Evolutionary conservation across 2,329 filamentous ascomycete genomes (phyloP).

Genomic region (Boeremia lycopersici): DNA sequence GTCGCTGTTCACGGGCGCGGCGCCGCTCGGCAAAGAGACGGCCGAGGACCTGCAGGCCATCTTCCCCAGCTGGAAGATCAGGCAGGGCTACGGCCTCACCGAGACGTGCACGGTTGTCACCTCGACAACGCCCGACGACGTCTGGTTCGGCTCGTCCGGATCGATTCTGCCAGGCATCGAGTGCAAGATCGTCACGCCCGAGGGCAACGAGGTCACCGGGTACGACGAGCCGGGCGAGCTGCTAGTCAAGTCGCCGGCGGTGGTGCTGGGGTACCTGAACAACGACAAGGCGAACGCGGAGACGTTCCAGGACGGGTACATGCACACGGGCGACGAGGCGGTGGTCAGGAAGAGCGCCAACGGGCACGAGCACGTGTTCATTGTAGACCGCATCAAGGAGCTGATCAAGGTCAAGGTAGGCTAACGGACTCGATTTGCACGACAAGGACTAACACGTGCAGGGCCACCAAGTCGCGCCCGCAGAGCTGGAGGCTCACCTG

Average conservation of each 20-base stretch:
- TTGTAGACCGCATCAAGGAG: conserved; percentile 82
- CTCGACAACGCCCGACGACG: conserved; percentile 65
- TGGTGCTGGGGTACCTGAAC: conserved; percentile 83
- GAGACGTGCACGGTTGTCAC: conserved; percentile 76
- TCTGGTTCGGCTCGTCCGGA: conserved; percentile 74
- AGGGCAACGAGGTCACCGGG: conserved; percentile 72
- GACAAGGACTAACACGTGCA: conserved; percentile 42
- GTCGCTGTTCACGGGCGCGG: conserved; percentile 74
- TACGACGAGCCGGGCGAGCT: conserved; percentile 82
- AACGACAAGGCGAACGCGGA: conserved; percentile 83
- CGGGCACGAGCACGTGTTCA: conserved; percentile 80
- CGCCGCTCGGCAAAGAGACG: conserved; percentile 76
- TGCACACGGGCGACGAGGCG: conserved; percentile 75
- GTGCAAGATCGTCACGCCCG: conserved; percentile 69
- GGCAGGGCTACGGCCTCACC: conserved; percentile 80
- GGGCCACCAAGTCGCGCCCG: conserved; percentile 82
- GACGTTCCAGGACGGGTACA: conserved; percentile 78
- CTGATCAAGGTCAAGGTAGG: conserved; percentile 78
- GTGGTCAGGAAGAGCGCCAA: conserved; percentile 64
- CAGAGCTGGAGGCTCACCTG: conserved; percentile 80
- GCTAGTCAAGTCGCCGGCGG: conserved; percentile 70
- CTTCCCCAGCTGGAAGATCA: conserved; percentile 69
- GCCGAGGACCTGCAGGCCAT: conserved; percentile 66
- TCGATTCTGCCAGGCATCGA: conserved; percentile 69
- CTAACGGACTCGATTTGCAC: not conserved